These are phyloP conservation scores for Hypericum androsaemum DNA, from an alignment of 345 rosid species.

Conservation along the genomic window DNA sequence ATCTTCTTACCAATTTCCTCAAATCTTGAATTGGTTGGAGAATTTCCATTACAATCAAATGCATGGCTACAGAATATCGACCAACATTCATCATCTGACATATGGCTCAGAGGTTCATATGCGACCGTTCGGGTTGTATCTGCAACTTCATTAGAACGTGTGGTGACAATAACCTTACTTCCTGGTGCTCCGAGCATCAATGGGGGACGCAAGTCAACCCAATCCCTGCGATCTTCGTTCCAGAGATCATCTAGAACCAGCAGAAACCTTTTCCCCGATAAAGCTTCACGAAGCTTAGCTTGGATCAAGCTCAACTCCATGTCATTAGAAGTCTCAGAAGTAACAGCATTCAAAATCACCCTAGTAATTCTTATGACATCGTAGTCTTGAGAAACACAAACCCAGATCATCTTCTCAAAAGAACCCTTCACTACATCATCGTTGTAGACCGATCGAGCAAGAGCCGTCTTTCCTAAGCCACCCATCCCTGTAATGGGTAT, in stretches of 20 bases:
- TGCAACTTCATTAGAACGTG: not conserved
- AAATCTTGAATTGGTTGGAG: not conserved
- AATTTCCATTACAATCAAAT: not conserved
- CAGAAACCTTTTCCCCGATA: not conserved
- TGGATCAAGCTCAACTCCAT: not conserved
- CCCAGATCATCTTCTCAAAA: not conserved
- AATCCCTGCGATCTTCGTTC: not conserved
- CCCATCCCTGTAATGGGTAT: constrained; percentile 3
- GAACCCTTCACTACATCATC: not conserved
- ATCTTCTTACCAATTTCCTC: not conserved
- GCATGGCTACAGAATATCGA: not conserved
- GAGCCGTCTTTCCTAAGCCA: not conserved
- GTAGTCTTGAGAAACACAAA: not conserved
- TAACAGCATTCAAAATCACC: not conserved
- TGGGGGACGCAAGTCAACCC: not conserved
- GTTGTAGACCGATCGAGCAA: not conserved
- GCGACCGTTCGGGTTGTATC: not conserved
- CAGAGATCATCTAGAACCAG: not conserved
- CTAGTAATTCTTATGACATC: not conserved
- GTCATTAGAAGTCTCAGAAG: not conserved
- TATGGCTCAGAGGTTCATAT: not conserved
- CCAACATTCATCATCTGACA: not conserved
- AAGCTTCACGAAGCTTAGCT: not conserved
- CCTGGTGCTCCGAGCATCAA: not conserved
- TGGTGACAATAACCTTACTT: not conserved